Evolutionary conservation across 73 alveolate species (phyloP), one percentile per base, ranked within the genome.

Genomic region (Symbiodinium natans): DNA sequence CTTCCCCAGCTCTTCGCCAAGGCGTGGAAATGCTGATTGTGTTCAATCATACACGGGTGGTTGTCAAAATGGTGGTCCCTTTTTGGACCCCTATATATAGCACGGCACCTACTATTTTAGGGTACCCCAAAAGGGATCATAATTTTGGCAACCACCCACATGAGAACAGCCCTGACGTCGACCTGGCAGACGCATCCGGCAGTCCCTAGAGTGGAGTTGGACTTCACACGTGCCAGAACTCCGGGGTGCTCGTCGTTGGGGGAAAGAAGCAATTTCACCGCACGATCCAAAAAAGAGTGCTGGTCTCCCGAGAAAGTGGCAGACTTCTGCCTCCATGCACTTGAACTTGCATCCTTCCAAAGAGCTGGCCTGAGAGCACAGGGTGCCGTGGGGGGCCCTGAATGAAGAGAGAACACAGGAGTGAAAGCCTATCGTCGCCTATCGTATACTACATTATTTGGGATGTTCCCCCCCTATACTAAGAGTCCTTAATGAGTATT

Each of bases 291-390:
- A 63, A 27, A 6, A 6, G 34, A 63, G 77, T 21, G 34, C 40
- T 27, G 15, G 38, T 21, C 77, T 25, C 13, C 77, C 77, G 31
- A 27, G 15, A 21, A 63, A 63, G 77, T 63, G 77, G 77, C 77
- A 63, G 34, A 25, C 77, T 63, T 21, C 77, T 63, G 77, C 77
- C 34, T 63, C 34, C 77, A 63, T 27, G 34, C 77, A 63, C 34
- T 25, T 21, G 77, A 11, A 63, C 77, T 63, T 63, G 77, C 77
- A 63, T 63, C 77, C 77, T 63, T 63, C 77, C 77, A 63, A 63
- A 63, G 77, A 63, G 77, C 77, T 63, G 77, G 77, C 77, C 77
- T 63, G 38, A 23, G 31, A 21, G 77, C 21, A 46, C 59, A 46
- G 13, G 59, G n/a, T n/a, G n/a, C n/a, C n/a, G n/a, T n/a, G n/a